Base-by-base conservation (phyloP, 2,329 filamentous ascomycete genomes). In the Calonectria montana region DNA sequence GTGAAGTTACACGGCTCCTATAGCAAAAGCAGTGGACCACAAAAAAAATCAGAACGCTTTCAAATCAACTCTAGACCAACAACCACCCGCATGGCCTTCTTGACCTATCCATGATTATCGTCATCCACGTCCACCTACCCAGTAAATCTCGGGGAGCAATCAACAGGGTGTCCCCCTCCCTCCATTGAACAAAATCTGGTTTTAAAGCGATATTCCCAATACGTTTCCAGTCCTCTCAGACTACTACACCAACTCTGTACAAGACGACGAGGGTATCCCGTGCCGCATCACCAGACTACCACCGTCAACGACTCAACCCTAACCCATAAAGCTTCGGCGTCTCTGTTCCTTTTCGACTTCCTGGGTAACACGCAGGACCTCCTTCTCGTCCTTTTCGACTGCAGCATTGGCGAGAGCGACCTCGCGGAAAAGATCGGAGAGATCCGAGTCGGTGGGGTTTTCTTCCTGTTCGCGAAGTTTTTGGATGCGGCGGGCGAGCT, bases 401-500 rank as follows among this genome's bases (percentile, higher is more conserved):
- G 93, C 91, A 55, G 98, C 95, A 87, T 98, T 98, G 75, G 96
- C 96, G 70, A 98, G 87, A 16, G 98, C 96, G 15, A 98, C 94
- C 83, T 98, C 96, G 78, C 94, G 91, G 91, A 98, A 98, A 79
- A 98, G 74, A 23, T 73, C 77, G 25, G 78, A 79, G 97, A 73
- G 94, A 90, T 70, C 90, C 87, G 73, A 79, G 69, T 94, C 91
- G 71, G 97, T 91, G 7, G 88, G 87, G 75, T 93, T 95, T 75
- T 98, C 95, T 80, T 98, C 96, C 83, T 97, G 93, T 87, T 97
- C 93, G 86, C 95, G 97, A 86, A 99, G 93, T 37, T 94, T 90
- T 83, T 98, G 95, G 86, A 99, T 98, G 75, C 96, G 94, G 86
- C 98, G 98, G 76, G 95, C 92, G 67, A 99, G 91, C 86, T 97